phyloP scores from a whole-genome alignment of 176 grass and related monocot species.

The Bonia amplexicaulis region DNA sequence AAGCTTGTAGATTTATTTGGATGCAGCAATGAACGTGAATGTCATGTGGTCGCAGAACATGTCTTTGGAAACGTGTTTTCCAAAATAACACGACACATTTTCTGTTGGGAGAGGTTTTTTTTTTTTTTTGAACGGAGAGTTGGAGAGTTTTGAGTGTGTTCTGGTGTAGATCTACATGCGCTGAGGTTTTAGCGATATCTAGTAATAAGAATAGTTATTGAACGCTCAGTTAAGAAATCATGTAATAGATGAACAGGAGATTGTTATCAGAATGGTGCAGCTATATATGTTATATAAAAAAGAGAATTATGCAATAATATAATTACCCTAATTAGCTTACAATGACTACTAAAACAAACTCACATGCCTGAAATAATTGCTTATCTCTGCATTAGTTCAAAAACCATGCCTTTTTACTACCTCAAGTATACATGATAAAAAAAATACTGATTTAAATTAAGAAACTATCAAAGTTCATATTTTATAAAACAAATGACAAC shows the following conservation, averaged over 20 bases:
- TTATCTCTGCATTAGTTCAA: not conserved
- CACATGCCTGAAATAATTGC: not conserved
- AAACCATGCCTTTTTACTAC: not conserved
- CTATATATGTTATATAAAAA: not conserved
- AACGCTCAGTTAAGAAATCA: not conserved
- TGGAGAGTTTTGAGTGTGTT: not conserved
- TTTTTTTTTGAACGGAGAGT: no score
- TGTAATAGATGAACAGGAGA: not conserved
- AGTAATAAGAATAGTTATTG: not conserved
- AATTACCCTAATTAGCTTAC: not conserved
- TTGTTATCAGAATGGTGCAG: not conserved
- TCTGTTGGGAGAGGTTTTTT: not conserved
- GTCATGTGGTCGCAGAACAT: not conserved
- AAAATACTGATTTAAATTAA: not conserved
- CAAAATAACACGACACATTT: not conserved
- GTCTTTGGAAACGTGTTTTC: not conserved
- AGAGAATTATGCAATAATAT: not conserved
- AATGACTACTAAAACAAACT: not conserved
- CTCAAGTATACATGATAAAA: not conserved
- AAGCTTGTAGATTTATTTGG: not conserved
- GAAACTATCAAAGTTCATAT: not conserved
- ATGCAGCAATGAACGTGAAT: not conserved
- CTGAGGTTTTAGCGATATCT: not conserved
- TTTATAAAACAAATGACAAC: not conserved
- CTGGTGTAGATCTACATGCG: not conserved